Base-by-base conservation (phyloP, 2,329 filamentous ascomycete species). In the Botrytis aclada region DNA sequence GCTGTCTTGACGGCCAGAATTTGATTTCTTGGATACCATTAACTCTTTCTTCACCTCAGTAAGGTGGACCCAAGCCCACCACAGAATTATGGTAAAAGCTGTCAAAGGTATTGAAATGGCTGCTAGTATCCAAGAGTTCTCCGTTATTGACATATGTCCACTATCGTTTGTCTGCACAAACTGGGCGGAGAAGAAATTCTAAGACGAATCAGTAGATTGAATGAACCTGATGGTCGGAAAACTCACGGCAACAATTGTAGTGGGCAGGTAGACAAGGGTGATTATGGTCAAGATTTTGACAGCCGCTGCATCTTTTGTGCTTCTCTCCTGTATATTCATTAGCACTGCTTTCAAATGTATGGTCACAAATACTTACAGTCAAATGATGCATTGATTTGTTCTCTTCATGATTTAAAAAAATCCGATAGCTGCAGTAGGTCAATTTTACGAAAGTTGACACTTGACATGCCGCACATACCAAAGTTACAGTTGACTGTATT, bases 281-380 rank as follows among this genome's bases (percentile, higher is more conserved):
- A 78, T 78, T 10, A 78, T 71, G 4, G 77, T 78, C 7, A 78
- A 54, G 34, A 78, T 78, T 37, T 78, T 78, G n/a, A 78, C 75
- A 3, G 76, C 76, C 16, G 77, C 76, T 16, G 77, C 76, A 69
- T 78, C 76, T 69, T 75, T 74, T 1, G 75, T 76, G 37, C 75
- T 77, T 75, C 70, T 69, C 60, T 76, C 72, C 77, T 78, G 41
- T 8, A 32, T 8, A 1, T 25, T 22, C 7, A 29, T 74, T 54
- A 74, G 67, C 12, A 39, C 2, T 12, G 18, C 25, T 39, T n/a
- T 54, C 10, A 41, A 22, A 43, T 22, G 32, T 45, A 18, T 4
- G 14, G 32, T 43, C n/a, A 25, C 1, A 2, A 5, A 43, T 29
- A 58, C 70, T 64, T 69, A 76, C 77, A 22, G 77, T 74, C 20